Base-by-base conservation (phyloP, 129 eudicot genomes). In the Apium graveolens region DNA sequence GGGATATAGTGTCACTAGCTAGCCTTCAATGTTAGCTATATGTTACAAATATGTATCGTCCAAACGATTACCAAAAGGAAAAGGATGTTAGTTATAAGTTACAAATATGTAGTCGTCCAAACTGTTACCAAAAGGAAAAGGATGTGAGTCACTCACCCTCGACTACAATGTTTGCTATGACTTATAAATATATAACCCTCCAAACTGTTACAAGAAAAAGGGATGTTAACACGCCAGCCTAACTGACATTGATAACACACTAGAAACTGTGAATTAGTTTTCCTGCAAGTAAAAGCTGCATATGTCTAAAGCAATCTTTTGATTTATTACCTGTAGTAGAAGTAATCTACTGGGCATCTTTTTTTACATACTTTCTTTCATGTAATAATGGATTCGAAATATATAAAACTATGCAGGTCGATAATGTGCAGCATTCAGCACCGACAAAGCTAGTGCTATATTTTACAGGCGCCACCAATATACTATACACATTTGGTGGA, bases 391-490 rank as follows among this genome's bases (percentile, higher is more conserved):
- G 41, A 9, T 29, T 31, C 3, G 38, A 45, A 26, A 5, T 3
- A n/a, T 43, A 5, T 38, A 44, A 26, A 37, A 18, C 38, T 39
- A 9, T 77, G 71, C 27, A 77, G 80, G 80, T 60, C 1, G 80
- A 60, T 38, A 42, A 37, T 20, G 80, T 77, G 72, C 12, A 55
- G 35, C 80, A 77, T 44, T 77, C 80, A 13, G 80, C 71, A 38
- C 80, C 80, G 37, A 60, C 80, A 60, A 57, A 55, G 80, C 27
- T 39, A 37, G 80, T 77, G n/a, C 79, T 76, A 37, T 74, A 74
- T 74, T 74, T 74, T 46, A 74, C 77, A 46, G 77, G 77, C 38
- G 77, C 78, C 68, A 77, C 72, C 80, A 77, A 77, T 57, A 77
- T 77, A 37, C 72, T 77, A 34, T 77, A 77, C 55, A 77, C 80